Percentiles rank a stretch among this genome's conserved stretches.
These are phyloP conservation scores for Trichosanthes truncata DNA, from an alignment of 306 rosid genomes.

Conservation along the genomic window DNA sequence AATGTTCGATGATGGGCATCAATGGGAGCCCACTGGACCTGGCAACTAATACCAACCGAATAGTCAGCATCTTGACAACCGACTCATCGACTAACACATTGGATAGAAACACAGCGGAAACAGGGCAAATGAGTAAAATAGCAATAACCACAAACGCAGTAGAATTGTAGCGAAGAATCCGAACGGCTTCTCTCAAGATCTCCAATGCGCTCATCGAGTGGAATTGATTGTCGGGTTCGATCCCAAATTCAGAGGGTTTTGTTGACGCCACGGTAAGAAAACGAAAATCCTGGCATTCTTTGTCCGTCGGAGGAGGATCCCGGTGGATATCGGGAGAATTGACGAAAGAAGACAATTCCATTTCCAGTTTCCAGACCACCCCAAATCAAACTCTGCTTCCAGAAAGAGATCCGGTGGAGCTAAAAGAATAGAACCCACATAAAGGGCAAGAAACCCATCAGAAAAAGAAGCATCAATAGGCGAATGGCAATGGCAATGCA, in stretches of 20 bases:
- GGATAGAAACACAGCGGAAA: conserved; percentile 64
- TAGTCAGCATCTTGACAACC: conserved; percentile 44
- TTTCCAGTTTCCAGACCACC: conserved; percentile 11
- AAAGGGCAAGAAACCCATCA: not conserved
- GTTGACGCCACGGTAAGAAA: conserved; percentile 28
- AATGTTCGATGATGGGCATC: conserved; percentile 65
- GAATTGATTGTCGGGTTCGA: conserved; percentile 17
- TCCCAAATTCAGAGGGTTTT: conserved; percentile 23
- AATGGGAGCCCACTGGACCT: conserved; percentile 81
- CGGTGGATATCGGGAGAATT: conserved; percentile 45
- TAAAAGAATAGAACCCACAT: conserved; percentile 1
- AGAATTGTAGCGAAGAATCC: conserved; percentile 74
- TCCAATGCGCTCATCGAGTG: conserved; percentile 84
- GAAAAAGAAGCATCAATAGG: not conserved
- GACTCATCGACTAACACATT: conserved; percentile 58
- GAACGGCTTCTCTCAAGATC: conserved; percentile 73
- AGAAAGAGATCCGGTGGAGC: conserved; percentile 24
- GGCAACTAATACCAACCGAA: conserved; percentile 65
- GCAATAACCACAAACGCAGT: conserved; percentile 59
- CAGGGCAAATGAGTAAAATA: conserved; percentile 65
- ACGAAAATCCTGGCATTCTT: conserved; percentile 42
- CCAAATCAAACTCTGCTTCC: not conserved
- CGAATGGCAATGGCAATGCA: not conserved
- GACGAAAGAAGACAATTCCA: conserved; percentile 44
- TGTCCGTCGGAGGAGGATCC: conserved; percentile 37